Evolutionary conservation across 2,329 filamentous ascomycete species (phyloP).

Genomic region (Trichoderma sp.): DNA sequence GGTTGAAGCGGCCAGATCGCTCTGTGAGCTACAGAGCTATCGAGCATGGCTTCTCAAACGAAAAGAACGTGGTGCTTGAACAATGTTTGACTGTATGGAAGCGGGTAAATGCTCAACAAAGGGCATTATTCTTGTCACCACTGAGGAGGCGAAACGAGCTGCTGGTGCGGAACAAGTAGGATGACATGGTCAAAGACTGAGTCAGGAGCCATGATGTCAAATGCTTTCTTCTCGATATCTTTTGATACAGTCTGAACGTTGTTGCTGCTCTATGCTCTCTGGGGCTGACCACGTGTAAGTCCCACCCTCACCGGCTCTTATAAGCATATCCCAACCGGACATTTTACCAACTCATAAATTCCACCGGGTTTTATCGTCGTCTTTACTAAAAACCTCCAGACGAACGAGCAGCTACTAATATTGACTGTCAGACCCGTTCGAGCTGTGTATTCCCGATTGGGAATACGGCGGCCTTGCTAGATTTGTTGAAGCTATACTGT

Average conservation of each 20-base stretch:
- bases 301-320: not conserved
- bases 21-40: slow-evolving; percentile 11
- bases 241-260: not conserved
- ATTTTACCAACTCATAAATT: not conserved
- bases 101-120: too few species aligned
- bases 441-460: not conserved
- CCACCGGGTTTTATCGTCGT: not conserved
- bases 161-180: slow-evolving; percentile 4
- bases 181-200: slow-evolving; percentile 17
- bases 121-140: not conserved
- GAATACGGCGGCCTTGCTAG: not conserved
- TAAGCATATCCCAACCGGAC: slow-evolving; percentile 7
- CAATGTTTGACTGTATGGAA: not conserved
- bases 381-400: not conserved
- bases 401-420: not conserved
- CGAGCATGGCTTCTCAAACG: slow-evolving; percentile 14
- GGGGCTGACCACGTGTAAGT: not conserved
- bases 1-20: slow-evolving; percentile 7
- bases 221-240: not conserved
- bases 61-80: not conserved
- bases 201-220: slow-evolving; percentile 4
- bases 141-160: not conserved
- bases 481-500: not conserved
- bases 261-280: not conserved
- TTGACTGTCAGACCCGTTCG: not conserved